These are phyloP conservation scores for Psilocybe azurescens DNA, from an alignment of 768 basidiomycete genomes.

Conservation along the genomic window DNA sequence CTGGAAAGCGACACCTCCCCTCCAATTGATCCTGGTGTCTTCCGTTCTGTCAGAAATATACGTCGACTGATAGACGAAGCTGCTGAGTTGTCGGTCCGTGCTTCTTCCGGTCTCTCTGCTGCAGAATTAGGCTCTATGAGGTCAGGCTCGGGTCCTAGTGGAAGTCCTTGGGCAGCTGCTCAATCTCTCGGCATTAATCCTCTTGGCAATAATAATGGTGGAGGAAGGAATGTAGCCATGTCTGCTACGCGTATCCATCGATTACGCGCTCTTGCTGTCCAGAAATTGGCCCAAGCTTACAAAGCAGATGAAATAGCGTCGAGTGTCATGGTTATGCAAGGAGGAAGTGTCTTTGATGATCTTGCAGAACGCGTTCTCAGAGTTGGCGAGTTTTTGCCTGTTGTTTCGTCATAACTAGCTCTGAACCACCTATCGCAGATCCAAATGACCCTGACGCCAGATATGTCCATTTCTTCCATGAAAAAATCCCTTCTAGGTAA, in stretches of 20 bases:
- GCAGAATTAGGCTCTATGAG: constrained; percentile 74
- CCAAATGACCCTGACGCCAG: constrained; percentile 78
- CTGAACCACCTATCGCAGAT: constrained; percentile 47
- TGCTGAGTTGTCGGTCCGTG: constrained; percentile 85
- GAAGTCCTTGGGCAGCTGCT: constrained; percentile 63
- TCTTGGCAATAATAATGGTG: constrained; percentile 49
- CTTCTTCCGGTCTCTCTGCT: constrained; percentile 82
- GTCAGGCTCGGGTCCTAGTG: constrained; percentile 43
- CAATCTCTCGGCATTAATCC: constrained; percentile 70
- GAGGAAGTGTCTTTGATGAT: constrained; percentile 90
- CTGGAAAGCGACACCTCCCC: constrained; percentile 81
- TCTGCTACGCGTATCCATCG: constrained; percentile 85
- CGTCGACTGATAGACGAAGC: constrained; percentile 89
- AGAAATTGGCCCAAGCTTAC: constrained; percentile 87
- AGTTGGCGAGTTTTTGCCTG: constrained; percentile 41
- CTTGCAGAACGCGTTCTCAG: constrained; percentile 87
- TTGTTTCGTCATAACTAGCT: constrained; percentile 1
- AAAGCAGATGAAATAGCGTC: constrained; percentile 90
- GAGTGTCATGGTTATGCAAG: constrained; percentile 95
- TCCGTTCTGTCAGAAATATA: constrained; percentile 75
- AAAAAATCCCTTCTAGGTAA: constrained; percentile 92
- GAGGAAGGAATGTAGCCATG: constrained; percentile 81
- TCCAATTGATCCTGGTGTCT: constrained; percentile 89
- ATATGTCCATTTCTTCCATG: constrained; percentile 94
- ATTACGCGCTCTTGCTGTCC: constrained; percentile 80